Evolutionary conservation across 179 eudicot species (phyloP).

Genomic region (Beta macrorhiza): DNA sequence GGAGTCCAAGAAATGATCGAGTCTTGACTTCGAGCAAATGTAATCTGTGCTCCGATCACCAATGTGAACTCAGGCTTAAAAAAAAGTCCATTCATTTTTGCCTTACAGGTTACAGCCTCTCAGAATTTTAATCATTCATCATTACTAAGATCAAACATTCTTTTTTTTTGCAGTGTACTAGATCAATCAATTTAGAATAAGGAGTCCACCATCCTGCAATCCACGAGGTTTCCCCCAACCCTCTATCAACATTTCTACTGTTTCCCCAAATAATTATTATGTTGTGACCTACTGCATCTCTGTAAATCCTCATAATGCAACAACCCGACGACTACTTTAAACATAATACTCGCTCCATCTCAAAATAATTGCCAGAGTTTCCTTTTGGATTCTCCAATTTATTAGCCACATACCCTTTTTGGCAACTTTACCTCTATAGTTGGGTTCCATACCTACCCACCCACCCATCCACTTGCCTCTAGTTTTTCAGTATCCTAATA

Average conservation of each 20-base stretch:
- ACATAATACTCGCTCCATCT: neutral
- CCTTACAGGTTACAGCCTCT: neutral
- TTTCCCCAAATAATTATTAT: neutral
- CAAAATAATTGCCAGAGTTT: too few relatives aligned
- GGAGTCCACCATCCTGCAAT: neutral
- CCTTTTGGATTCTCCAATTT: too few relatives aligned
- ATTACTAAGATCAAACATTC: too few relatives aligned
- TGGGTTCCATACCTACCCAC: too few relatives aligned
- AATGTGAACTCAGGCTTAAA: too few relatives aligned
- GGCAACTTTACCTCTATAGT: too few relatives aligned
- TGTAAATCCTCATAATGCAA: neutral
- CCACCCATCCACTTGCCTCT: too few relatives aligned
- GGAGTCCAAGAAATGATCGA: too few relatives aligned
- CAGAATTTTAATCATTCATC: neutral
- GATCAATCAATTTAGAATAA: neutral
- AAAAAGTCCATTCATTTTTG: neutral
- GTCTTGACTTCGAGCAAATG: too few relatives aligned
- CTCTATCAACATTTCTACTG: neutral
- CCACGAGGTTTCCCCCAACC: neutral
- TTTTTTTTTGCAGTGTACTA: neutral
- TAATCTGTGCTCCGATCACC: too few relatives aligned
- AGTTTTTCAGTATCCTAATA: too few relatives aligned
- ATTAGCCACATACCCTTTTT: too few relatives aligned
- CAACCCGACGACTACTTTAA: neutral
- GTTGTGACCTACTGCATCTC: neutral